A percentile compares a stretch with the other conserved stretches of the same genome.
Evolutionary conservation across 2,329 filamentous ascomycete genomes (phyloP).

Genomic region (Colletotrichum sp.): DNA sequence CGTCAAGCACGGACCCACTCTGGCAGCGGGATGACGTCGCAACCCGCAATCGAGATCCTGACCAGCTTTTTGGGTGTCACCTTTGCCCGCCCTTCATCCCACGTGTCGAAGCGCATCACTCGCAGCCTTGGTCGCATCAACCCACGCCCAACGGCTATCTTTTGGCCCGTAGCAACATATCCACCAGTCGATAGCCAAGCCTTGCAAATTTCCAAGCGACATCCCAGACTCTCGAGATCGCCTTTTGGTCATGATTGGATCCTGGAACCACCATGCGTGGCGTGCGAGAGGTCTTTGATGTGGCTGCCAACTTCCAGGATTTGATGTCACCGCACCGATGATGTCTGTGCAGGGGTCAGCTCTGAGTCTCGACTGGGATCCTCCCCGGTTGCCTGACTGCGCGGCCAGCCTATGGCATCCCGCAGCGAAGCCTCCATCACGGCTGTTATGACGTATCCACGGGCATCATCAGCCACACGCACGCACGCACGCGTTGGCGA

Average conservation of each 20-base stretch:
- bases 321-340: neutral
- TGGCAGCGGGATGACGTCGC: constrained; percentile 15
- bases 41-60: constrained; percentile 17
- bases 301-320: constrained; percentile 22
- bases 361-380: constrained; percentile 3
- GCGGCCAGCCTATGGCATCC: constrained; percentile 14
- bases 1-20: neutral
- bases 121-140: neutral
- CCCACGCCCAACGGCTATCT: neutral
- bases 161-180: neutral
- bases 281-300: neutral
- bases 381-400: neutral
- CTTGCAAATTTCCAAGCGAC: neutral
- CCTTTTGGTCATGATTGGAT: neutral
- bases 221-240: too few relatives aligned
- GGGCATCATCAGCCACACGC: constrained; percentile 18
- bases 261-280: neutral
- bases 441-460: constrained; percentile 16
- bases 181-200: neutral
- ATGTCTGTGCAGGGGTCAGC: constrained; percentile 11
- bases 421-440: constrained; percentile 17
- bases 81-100: neutral
- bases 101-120: neutral
- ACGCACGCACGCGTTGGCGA: neutral
- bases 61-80: neutral